A percentile compares a stretch with the other conserved stretches of the same genome.
phyloP scores from a whole-genome alignment of 768 basidiomycete genomes.

The Mycena amicta region DNA sequence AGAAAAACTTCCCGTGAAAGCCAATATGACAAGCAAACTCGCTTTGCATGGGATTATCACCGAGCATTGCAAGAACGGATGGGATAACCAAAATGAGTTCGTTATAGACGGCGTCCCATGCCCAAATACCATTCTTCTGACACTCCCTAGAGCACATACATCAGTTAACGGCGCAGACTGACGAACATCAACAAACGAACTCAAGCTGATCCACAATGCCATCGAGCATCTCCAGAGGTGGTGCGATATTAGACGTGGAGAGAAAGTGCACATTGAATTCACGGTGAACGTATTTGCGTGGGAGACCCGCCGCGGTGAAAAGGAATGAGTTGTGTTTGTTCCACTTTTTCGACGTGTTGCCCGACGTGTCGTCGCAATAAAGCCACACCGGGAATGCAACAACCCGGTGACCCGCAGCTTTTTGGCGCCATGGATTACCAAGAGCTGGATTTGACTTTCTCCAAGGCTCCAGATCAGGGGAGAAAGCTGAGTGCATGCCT shows the following conservation, averaged over 20 bases:
- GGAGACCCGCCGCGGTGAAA: constrained; percentile 20
- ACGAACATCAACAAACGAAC: constrained; percentile 13
- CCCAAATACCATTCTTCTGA: constrained; percentile 37
- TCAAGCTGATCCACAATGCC: constrained; percentile 23
- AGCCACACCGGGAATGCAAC: constrained; percentile 29
- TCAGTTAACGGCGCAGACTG: not conserved
- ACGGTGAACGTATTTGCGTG: not conserved
- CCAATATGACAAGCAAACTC: constrained; percentile 50
- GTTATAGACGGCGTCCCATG: constrained; percentile 35
- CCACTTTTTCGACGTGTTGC: constrained; percentile 33
- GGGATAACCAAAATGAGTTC: constrained; percentile 36
- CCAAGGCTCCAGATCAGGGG: not conserved
- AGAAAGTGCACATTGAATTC: constrained; percentile 23
- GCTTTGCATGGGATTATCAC: constrained; percentile 52
- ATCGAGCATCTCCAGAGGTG: constrained; percentile 36
- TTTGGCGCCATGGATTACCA: constrained; percentile 14
- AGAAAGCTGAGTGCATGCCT: not conserved
- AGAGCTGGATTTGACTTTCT: not conserved
- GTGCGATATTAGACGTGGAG: constrained; percentile 28
- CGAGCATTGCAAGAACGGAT: constrained; percentile 34
- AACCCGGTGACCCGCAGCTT: constrained; percentile 19
- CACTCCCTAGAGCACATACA: not conserved
- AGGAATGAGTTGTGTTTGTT: constrained; percentile 28
- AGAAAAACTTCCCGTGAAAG: constrained; percentile 39
- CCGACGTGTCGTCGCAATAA: constrained; percentile 34